Evolutionary conservation across 2,329 filamentous ascomycete species (phyloP).

Genomic region (Achaetomium macrosporum): DNA sequence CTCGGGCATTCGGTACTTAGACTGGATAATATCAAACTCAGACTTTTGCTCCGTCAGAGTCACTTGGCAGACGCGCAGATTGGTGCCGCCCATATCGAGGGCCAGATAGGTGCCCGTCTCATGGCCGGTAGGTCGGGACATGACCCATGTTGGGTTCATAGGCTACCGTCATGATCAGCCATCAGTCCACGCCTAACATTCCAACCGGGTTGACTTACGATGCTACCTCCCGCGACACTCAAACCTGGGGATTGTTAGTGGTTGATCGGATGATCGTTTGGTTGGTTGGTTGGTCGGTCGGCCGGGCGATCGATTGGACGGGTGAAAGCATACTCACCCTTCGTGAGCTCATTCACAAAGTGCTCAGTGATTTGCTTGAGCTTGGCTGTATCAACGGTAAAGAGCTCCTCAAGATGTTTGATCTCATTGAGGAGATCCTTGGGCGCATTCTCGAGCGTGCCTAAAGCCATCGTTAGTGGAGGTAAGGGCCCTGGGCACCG

Average conservation of each 20-base stretch:
- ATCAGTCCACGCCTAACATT: constrained; percentile 5
- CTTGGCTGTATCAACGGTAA: constrained; percentile 70
- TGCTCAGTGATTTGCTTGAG: constrained; percentile 87
- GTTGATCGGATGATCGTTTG: neutral
- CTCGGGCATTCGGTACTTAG: constrained; percentile 91
- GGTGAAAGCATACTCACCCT: constrained; percentile 49
- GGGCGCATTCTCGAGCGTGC: constrained; percentile 86
- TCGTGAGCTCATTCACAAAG: constrained; percentile 81
- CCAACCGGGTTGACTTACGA: constrained; percentile 55
- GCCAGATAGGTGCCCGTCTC: constrained; percentile 86
- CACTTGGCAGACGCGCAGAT: constrained; percentile 90
- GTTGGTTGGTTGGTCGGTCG: neutral
- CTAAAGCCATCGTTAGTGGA: constrained; percentile 40
- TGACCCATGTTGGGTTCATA: constrained; percentile 97
- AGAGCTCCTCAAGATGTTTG: constrained; percentile 73
- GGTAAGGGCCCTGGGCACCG: constrained; percentile 4
- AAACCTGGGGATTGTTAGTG: constrained; percentile 51
- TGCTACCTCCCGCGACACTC: constrained; percentile 81
- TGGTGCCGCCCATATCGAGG: constrained; percentile 94
- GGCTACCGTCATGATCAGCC: constrained; percentile 50
- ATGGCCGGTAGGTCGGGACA: constrained; percentile 78
- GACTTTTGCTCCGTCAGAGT: constrained; percentile 80
- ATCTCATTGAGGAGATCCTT: constrained; percentile 77
- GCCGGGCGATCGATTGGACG: neutral
- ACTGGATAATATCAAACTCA: constrained; percentile 91